Base-by-base conservation (phyloP, 2,329 filamentous ascomycete species). In the Trichoderma harzianum region DNA sequence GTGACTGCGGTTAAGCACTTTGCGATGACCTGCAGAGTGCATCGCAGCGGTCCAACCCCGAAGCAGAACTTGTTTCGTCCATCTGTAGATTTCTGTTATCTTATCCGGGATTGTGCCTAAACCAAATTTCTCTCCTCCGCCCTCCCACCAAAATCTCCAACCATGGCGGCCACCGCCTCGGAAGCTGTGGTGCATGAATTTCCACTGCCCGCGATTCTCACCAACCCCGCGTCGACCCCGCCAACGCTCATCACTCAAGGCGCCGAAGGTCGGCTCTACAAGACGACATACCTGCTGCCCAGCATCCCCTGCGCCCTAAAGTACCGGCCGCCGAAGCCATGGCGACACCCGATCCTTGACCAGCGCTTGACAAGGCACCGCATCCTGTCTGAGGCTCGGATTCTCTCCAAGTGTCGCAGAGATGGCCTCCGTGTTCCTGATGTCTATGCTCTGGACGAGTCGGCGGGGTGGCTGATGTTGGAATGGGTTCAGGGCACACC, bases 211-310 rank as follows among this genome's bases (percentile, higher is more conserved):
- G 81, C 85, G 39, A 87, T 91, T 76, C 91, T 94, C 81, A 85
- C 86, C 72, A 84, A 89, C 83, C 87, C 88, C 79, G 84, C 87
- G 73, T 84, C 89, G 51, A 81, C 85, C 76, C 82, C 88, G 63
- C 90, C 93, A 74, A 82, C 80, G 63, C 92, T 97, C 78, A 89
- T 98, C 76, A 91, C 93, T 71, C 96, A 98, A 86, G 96, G 96
- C 83, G 96, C 96, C 79, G 96, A 99, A 88, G 95, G 93, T 73
- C 93, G 95, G 75, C 89, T 99, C 79, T 98, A 97, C 89, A 91
- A 90, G 81, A 95, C 93, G 21, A 91, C 89, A 70, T 97, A 93
- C 83, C 90, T 98, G 69, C 80, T 87, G 1, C 88, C 92, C 51
- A 80, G 85, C 71, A 85, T 89, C 11, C 89, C 92, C 16, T 92